Base-by-base conservation (phyloP, 176 grass and related monocot species). In the Aegilops tauschii region DNA sequence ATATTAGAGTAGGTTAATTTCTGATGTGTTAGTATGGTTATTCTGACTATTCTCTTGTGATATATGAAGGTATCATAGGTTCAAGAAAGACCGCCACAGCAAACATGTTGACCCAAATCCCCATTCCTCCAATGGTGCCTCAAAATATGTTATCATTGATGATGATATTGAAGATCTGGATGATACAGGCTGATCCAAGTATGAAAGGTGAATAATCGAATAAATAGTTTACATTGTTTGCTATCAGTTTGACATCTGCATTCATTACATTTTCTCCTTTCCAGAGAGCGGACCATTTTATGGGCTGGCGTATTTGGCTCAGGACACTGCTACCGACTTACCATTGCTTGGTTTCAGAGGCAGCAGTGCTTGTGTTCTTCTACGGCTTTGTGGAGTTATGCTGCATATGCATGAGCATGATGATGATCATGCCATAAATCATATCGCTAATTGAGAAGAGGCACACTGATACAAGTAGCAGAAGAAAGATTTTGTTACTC, bases 111-210 rank as follows among this genome's bases (percentile, higher is more conserved):
- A 87, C 36, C 63, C 73, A 75, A 58, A 78, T 69, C 65, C 68
- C 61, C 77, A 71, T 56, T 78, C 88, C 85, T 85, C 61, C 40
- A 93, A 88, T 65, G 79, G 65, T 66, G 65, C 79, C 28, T 91
- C 92, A 65, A 98, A 96, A 85, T 98, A 96, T 87, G 92, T 94
- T 65, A 95, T 98, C 36, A 61, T 98, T 87, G 95, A 98, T 84
- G 95, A 96, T 86, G 87, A 90, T 80, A 45, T 29, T 16, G 93
- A 95, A 88, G 84, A 85, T 69, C 85, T 81, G 42, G 88, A 90
- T 42, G 81, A 67, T 79, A 79, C 63, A 61, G 21, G 65, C 76
- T 95, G 87, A 98, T 77, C 44, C 76, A 59, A 61, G 30, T 84
- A 71, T 84, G 73, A 13, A 72, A 80, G 75, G 70, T 83, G 21